Base-by-base conservation (phyloP, 768 basidiomycete genomes). In the Pulveroboletus sp. region DNA sequence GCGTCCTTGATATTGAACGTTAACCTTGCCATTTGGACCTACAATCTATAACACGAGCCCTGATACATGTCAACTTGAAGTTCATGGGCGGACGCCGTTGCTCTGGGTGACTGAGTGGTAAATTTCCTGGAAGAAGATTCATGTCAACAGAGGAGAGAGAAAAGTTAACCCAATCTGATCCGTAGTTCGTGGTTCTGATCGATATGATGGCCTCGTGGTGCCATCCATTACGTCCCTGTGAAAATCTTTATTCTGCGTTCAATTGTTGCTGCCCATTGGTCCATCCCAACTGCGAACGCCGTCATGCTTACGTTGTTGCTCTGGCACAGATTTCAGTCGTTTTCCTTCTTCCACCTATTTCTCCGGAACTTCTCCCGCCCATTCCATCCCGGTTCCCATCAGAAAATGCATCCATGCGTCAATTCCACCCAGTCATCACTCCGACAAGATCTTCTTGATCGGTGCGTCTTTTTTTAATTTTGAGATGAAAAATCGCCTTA, bases 401-500 rank as follows among this genome's bases (percentile, higher is more conserved):
- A 25, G 35, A 11, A 16, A 33, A 33, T n/a, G n/a, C n/a, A n/a
- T 4, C 43, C 47, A 23, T 40, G 37, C 19, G 23, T 39, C 17
- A 23, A 12, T 45, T 21, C 25, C 39, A 37, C 25, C n/a, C n/a
- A 38, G 21, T 32, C 36, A 37, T 21, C 19, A 11, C 5, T 7
- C 49, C 37, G n/a, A n/a, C n/a, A 11, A 41, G 48, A 52, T 50
- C 46, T 40, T 58, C 47, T 34, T 48, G 56, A 55, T 55, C 52
- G 49, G 46, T 29, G 11, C 37, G n/a, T 13, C 2, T 13, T 36
- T n/a, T 23, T 43, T 16, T 9, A 29, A 21, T 32, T 40, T 47
- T 20, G 24, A 51, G 34, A 60, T 61, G 49, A 52, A 61, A 33
- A 45, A 43, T 53, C 13, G 14, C 48, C 50, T 48, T 57, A 47